Percentiles rank a stretch among this genome's conserved stretches.
Evolutionary conservation across 2,329 filamentous ascomycete genomes (phyloP).

Genomic region (Nothophaeocryptopus gaeumannii): DNA sequence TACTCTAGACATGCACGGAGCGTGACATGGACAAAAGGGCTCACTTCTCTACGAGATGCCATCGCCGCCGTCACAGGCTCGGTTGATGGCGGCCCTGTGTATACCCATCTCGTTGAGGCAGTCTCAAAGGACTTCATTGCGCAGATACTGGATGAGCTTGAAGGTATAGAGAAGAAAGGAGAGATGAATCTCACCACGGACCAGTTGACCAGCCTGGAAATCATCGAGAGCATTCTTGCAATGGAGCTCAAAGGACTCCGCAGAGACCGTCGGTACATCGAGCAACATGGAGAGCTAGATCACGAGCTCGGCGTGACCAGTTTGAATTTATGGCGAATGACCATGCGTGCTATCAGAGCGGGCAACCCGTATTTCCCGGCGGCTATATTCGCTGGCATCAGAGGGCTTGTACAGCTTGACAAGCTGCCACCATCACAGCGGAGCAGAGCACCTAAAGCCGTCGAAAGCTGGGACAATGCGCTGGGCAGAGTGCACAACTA

Average conservation of each 20-base stretch:
- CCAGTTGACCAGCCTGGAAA: conserved; percentile 55
- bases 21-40: conserved; percentile 62
- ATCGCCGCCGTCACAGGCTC: conserved; percentile 19
- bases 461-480: conserved; percentile 73
- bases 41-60: conserved; percentile 35
- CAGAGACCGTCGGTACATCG: conserved; percentile 66
- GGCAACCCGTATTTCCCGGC: conserved; percentile 71
- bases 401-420: conserved; percentile 71
- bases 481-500: conserved; percentile 61
- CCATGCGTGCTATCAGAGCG: conserved; percentile 65
- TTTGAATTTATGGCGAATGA: conserved; percentile 72
- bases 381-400: conserved; percentile 67
- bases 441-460: conserved; percentile 50
- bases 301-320: conserved; percentile 68
- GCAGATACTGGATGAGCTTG: conserved; percentile 29
- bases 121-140: conserved; percentile 31
- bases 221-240: conserved; percentile 64
- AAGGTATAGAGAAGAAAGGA: conserved; percentile 31
- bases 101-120: conserved; percentile 30
- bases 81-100: conserved; percentile 30
- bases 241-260: conserved; percentile 70
- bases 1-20: conserved; percentile 59
- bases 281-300: conserved; percentile 59
- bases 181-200: conserved; percentile 34
- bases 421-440: conserved; percentile 53